A percentile compares a stretch with the other conserved stretches of the same genome.
These are phyloP conservation scores for Zygosaccharomyces pseudorouxii DNA, from an alignment of 805 yeast species.

Conservation along the genomic window DNA sequence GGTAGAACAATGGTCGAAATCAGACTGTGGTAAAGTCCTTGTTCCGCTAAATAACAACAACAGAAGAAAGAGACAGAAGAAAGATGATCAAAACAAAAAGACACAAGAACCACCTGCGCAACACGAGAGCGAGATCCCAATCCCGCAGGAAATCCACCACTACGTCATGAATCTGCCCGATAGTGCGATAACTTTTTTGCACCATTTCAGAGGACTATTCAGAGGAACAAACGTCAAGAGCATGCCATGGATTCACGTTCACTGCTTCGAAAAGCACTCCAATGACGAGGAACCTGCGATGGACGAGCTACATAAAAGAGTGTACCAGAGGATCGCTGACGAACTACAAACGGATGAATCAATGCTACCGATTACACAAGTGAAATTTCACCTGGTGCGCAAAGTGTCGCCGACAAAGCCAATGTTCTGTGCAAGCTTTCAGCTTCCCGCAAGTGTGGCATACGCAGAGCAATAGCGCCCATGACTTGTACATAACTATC, in stretches of 20 bases:
- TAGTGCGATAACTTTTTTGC: conserved; percentile 77
- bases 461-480: background rate
- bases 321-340: conserved; percentile 49
- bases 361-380: conserved; percentile 42
- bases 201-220: conserved; percentile 73
- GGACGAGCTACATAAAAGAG: conserved; percentile 63
- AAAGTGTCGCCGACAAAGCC: conserved; percentile 95
- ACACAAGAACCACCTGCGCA: conserved; percentile 14
- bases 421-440: conserved; percentile 85
- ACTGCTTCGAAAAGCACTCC: conserved; percentile 88
- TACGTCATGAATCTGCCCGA: conserved; percentile 97
- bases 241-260: conserved; percentile 77
- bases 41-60: conserved; percentile 31
- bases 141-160: conserved; percentile 43
- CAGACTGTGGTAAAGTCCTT: conserved; percentile 36
- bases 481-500: background rate
- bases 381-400: conserved; percentile 78
- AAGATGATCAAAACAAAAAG: conserved; percentile 16
- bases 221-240: conserved; percentile 39
- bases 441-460: conserved; percentile 56
- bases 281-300: conserved; percentile 67
- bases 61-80: conserved; percentile 37
- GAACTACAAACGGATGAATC: conserved; percentile 44
- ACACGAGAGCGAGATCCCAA: conserved; percentile 29
- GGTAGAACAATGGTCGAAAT: conserved; percentile 44